Evolutionary conservation across 176 grass and related monocot species (phyloP).

Genomic region (Oryza brachyantha): DNA sequence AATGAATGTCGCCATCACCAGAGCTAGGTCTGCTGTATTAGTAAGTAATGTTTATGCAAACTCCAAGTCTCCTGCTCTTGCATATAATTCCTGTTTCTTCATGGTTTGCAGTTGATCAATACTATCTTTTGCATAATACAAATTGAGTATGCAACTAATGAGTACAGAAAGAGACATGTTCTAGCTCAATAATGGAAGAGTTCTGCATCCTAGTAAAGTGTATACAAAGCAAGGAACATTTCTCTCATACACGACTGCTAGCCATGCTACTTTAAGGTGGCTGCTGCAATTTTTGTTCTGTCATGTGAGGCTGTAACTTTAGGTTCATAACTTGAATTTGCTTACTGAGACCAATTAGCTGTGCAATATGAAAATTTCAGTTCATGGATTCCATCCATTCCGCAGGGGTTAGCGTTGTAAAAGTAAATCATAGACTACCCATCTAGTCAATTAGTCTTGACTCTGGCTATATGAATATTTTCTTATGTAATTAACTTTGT

Average conservation of each 20-base stretch:
- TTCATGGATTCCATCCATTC: conserved; percentile 2
- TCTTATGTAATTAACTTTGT: neutral
- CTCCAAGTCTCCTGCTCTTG: neutral
- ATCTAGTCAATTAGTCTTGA: neutral
- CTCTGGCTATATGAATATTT: neutral
- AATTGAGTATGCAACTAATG: neutral
- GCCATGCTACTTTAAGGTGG: conserved; percentile 1
- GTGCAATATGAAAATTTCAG: conserved; percentile 21
- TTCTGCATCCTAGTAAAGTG: neutral
- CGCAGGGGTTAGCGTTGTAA: no score
- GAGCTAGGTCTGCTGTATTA: conserved; percentile 83
- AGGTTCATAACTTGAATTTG: neutral
- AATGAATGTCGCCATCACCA: conserved; percentile 98
- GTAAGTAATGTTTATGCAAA: conserved; percentile 42
- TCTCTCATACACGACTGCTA: neutral
- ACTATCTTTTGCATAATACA: neutral
- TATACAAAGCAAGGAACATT: neutral
- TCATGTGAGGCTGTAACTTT: no score
- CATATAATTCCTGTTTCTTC: neutral
- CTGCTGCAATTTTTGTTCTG: conserved; percentile 4
- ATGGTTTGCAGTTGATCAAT: neutral
- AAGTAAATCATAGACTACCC: no score
- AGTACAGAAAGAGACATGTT: neutral
- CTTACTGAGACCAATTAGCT: neutral
- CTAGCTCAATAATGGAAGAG: neutral